phyloP scores from a whole-genome alignment of 23 red algal species.

The Cyanidiococcus yangmingshanensis region DNA sequence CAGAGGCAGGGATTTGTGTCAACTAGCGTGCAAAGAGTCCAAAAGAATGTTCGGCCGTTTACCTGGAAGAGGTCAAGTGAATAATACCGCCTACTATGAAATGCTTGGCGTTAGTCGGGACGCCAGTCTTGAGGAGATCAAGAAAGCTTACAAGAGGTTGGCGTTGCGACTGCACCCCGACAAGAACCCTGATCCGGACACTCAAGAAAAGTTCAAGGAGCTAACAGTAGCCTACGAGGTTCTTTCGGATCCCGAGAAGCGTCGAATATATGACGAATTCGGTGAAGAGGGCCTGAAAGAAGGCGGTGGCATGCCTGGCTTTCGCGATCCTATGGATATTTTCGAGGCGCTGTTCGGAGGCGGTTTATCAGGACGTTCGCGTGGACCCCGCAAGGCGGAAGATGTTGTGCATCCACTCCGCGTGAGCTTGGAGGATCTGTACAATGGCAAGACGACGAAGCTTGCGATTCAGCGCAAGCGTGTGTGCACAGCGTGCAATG shows the following conservation, averaged over 20 bases:
- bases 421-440: slow-evolving; percentile 83
- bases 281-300: slow-evolving; percentile 93
- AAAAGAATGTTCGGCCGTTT: slow-evolving; percentile 10
- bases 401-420: slow-evolving; percentile 75
- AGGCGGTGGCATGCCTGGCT: slow-evolving; percentile 39
- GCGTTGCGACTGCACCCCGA: slow-evolving; percentile 76
- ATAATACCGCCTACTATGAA: slow-evolving; percentile 57
- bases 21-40: too few relatives aligned
- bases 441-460: slow-evolving; percentile 95
- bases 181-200: slow-evolving; percentile 60
- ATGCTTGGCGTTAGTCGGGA: slow-evolving; percentile 38
- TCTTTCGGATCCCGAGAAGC: slow-evolving; percentile 84
- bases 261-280: slow-evolving; percentile 79
- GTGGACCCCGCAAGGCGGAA: slow-evolving; percentile 71
- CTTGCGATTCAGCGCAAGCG: slow-evolving; percentile 90
- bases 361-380: slow-evolving; percentile 24
- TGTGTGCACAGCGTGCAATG: slow-evolving; percentile 64
- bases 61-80: not conserved
- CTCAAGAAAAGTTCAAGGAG: slow-evolving; percentile 85
- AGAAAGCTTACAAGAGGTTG: slow-evolving; percentile 55
- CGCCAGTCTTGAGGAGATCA: slow-evolving; percentile 47
- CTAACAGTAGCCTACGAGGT: slow-evolving; percentile 83
- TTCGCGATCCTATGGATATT: slow-evolving; percentile 64
- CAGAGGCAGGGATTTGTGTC: too few relatives aligned
- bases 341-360: slow-evolving; percentile 96